Percentiles rank a stretch among this genome's conserved stretches.
phyloP scores from a whole-genome alignment of 2,329 filamentous ascomycete genomes.

The Alternaria triticimaculans region DNA sequence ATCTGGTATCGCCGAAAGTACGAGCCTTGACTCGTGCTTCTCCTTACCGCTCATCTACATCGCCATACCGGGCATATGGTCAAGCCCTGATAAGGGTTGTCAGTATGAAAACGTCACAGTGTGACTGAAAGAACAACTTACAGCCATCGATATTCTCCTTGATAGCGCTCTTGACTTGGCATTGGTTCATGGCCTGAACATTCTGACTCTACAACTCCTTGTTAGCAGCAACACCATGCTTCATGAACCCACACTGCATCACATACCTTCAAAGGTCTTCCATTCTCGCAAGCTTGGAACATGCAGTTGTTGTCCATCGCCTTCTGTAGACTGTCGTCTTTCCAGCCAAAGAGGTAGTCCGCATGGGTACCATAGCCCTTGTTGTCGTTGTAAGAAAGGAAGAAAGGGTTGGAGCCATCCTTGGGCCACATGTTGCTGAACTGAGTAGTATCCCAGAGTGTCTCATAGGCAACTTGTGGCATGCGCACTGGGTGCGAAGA shows the following conservation, averaged over 20 bases:
- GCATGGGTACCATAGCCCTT: constrained; percentile 40
- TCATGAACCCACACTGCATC: constrained; percentile 9
- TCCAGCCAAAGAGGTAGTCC: constrained; percentile 40
- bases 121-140: constrained; percentile 4
- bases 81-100: background rate
- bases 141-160: constrained; percentile 36
- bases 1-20: background rate
- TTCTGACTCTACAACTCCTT: background rate
- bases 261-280: constrained; percentile 27
- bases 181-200: constrained; percentile 26
- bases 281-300: constrained; percentile 34
- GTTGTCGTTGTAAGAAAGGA: constrained; percentile 32
- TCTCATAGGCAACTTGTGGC: constrained; percentile 43
- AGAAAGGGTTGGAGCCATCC: constrained; percentile 36
- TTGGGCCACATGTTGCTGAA: constrained; percentile 36
- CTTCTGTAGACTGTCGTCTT: constrained; percentile 34
- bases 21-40: too few species aligned
- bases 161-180: constrained; percentile 29
- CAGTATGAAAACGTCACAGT: background rate
- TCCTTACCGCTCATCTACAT: background rate
- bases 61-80: constrained; percentile 5
- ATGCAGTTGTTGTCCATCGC: constrained; percentile 36
- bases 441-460: constrained; percentile 38
- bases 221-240: background rate
- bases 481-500: constrained; percentile 37